phyloP scores from a whole-genome alignment of 768 basidiomycete species.

The Trametes maxima region DNA sequence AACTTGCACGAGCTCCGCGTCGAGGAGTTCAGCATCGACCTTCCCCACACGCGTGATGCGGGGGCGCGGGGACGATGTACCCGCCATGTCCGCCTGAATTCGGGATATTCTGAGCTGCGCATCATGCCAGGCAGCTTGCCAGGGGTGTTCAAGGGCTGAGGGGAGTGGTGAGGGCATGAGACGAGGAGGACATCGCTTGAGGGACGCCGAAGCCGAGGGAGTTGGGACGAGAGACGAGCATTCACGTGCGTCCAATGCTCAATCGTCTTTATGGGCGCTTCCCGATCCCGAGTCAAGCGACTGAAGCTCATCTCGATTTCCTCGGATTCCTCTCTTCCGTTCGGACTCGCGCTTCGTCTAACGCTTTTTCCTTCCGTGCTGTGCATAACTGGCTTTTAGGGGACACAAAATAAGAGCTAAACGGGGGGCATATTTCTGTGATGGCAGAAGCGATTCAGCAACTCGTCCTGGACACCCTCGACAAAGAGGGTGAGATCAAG shows the following conservation, averaged over 20 bases:
- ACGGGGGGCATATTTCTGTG: background rate
- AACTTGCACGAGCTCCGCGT: conserved; percentile 82
- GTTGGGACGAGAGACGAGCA: conserved; percentile 6
- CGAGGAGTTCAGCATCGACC: conserved; percentile 88
- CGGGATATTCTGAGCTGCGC: conserved; percentile 57
- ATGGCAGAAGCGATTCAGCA: conserved; percentile 82
- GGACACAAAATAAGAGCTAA: background rate
- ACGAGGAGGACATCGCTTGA: conserved; percentile 11
- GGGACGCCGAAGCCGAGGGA: conserved; percentile 4
- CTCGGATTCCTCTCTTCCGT: conserved; percentile 2
- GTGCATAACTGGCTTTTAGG: background rate
- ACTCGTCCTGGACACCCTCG: conserved; percentile 73
- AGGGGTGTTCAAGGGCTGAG: conserved; percentile 30
- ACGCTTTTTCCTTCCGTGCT: background rate
- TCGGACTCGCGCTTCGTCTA: background rate
- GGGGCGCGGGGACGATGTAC: conserved; percentile 35
- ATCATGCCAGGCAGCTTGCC: conserved; percentile 67
- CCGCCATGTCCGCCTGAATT: conserved; percentile 45
- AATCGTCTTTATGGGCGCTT: conserved; percentile 21
- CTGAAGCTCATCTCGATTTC: conserved; percentile 24
- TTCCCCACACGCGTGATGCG: conserved; percentile 84
- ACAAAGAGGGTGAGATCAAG: conserved; percentile 52
- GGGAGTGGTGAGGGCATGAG: conserved; percentile 23
- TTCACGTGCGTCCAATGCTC: conserved; percentile 18
- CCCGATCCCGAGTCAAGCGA: conserved; percentile 5